Conservation (phyloP, 345 rosid species). For the Carallia pectinifolia region DNA sequence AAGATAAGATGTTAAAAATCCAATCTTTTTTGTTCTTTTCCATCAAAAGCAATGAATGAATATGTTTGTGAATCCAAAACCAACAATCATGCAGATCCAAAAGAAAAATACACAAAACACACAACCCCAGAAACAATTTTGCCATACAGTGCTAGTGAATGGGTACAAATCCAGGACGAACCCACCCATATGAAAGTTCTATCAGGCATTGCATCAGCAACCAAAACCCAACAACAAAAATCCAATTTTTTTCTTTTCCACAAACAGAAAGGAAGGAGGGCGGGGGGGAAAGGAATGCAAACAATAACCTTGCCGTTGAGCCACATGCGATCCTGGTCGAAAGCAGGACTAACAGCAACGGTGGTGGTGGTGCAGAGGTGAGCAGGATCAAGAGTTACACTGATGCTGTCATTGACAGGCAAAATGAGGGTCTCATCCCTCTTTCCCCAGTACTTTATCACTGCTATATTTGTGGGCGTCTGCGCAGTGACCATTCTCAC, state of each 20-base stretch:
- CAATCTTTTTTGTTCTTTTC: no score
- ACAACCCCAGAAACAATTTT: not conserved
- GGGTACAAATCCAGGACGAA: not conserved
- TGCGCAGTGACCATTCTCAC: slow-evolving; percentile 77
- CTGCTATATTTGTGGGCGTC: slow-evolving; percentile 95
- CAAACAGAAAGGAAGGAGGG: not conserved
- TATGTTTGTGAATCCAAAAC: no score
- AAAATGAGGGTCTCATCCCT: slow-evolving; percentile 82
- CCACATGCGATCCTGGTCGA: slow-evolving; percentile 94
- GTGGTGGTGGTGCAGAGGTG: slow-evolving; percentile 95
- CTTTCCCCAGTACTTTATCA: slow-evolving; percentile 98
- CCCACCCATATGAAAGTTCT: not conserved
- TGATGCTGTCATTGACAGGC: slow-evolving; percentile 93
- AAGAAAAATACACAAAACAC: not conserved
- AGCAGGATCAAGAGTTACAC: slow-evolving; percentile 89
- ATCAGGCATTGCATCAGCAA: not conserved
- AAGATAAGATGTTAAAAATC: no score
- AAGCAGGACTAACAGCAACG: slow-evolving; percentile 85
- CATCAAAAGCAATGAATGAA: no score
- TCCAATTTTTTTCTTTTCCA: not conserved
- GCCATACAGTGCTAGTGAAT: not conserved
- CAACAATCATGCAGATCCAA: not conserved
- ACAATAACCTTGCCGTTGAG: slow-evolving; percentile 84
- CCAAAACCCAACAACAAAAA: slow-evolving; percentile 2
- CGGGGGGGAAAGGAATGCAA: no score